Conservation (phyloP, 805 yeast species). For the Pichia ethanolica region DNA sequence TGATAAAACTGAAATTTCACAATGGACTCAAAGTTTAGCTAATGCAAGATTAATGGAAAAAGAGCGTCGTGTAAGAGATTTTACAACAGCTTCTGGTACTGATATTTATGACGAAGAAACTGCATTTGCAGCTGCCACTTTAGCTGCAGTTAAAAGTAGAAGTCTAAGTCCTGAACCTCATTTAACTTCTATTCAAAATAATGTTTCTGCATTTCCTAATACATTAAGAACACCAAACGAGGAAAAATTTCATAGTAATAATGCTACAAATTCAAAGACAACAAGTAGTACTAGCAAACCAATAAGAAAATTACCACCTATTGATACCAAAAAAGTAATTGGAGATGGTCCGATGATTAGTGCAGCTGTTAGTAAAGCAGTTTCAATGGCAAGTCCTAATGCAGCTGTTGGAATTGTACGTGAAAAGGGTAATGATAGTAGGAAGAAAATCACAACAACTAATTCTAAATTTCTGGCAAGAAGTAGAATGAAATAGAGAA, state of each 20-base stretch:
- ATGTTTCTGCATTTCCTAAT: conserved; percentile 3
- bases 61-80: conserved; percentile 32
- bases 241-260: background rate
- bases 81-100: conserved; percentile 21
- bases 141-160: conserved; percentile 19
- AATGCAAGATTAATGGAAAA: conserved; percentile 40
- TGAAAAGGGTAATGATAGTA: background rate
- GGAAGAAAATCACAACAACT: conserved; percentile 39
- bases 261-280: background rate
- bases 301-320: background rate
- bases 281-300: background rate
- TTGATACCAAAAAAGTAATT: background rate
- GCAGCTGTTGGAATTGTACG: conserved; percentile 10
- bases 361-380: conserved; percentile 30
- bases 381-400: conserved; percentile 15
- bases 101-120: conserved; percentile 29
- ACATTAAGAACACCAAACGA: conserved; percentile 10
- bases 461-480: conserved; percentile 58
- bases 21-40: conserved; percentile 53
- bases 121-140: conserved; percentile 31
- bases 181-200: background rate
- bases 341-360: conserved; percentile 26
- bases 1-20: conserved; percentile 39
- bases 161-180: background rate
- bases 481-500: conserved; percentile 35